Evolutionary conservation across 1,284 basidiomycete genomes (phyloP).

Genomic region (Fomitopsis betulina): DNA sequence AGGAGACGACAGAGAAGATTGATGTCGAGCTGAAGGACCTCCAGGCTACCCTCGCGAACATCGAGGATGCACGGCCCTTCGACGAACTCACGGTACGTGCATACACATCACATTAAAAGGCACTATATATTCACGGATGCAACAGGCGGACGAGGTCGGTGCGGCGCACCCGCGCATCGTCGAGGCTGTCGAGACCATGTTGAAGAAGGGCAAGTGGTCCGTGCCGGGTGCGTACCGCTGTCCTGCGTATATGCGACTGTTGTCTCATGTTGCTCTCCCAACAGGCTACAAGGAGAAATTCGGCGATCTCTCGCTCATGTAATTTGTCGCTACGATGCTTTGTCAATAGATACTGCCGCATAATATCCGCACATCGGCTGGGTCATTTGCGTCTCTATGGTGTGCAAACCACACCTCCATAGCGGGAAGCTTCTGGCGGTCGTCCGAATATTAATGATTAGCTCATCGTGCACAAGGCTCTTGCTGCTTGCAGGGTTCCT

Average conservation of each 20-base stretch:
- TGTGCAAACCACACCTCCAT: background rate
- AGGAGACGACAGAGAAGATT: slow-evolving; percentile 90
- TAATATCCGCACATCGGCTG: background rate
- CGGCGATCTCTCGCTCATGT: slow-evolving; percentile 87
- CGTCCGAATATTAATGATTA: too few relatives aligned
- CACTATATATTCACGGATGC: background rate
- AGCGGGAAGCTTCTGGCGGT: background rate
- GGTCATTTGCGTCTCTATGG: background rate
- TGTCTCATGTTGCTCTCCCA: slow-evolving; percentile 8
- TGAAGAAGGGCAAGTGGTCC: slow-evolving; percentile 99
- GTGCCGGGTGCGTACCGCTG: slow-evolving; percentile 72
- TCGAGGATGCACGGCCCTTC: slow-evolving; percentile 96
- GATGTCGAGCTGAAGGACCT: slow-evolving; percentile 91
- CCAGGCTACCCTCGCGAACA: slow-evolving; percentile 93
- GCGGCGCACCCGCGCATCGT: slow-evolving; percentile 91
- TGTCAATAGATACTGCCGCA: slow-evolving; percentile 17
- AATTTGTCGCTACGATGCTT: slow-evolving; percentile 29
- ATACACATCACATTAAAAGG: background rate
- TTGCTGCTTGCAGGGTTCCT: background rate
- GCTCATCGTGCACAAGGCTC: background rate
- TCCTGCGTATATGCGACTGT: background rate
- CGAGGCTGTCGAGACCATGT: slow-evolving; percentile 94
- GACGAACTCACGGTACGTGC: slow-evolving; percentile 87
- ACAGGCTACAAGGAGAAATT: slow-evolving; percentile 91
- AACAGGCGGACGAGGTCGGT: slow-evolving; percentile 84